Conservation (phyloP, 2,329 filamentous ascomycete species). For the Ceratocystis cacaofunesta region DNA sequence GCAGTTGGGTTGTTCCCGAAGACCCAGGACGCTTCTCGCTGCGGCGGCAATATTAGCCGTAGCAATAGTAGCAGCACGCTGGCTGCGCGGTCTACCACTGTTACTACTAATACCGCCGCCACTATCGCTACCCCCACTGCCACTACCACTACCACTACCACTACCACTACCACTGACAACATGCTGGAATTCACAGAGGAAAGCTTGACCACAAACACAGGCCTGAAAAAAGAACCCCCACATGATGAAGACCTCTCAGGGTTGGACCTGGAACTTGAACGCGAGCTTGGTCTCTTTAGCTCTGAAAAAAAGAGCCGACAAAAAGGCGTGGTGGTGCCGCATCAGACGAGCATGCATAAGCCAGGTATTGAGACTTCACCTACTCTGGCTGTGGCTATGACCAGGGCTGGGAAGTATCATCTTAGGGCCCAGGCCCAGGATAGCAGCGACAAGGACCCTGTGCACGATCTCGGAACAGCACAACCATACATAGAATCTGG, state of each 20-base stretch:
- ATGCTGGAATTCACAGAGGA: not conserved
- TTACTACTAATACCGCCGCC: not conserved
- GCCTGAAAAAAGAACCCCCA: not conserved
- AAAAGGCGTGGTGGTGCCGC: not conserved
- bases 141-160: not conserved
- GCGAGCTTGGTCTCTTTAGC: slow-evolving; percentile 1
- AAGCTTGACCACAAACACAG: not conserved
- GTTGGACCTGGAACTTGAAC: not conserved
- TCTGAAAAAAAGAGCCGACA: not conserved
- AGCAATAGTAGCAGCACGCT: not conserved
- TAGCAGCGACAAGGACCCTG: slow-evolving; percentile 3
- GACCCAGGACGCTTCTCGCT: not conserved
- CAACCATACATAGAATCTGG: not conserved
- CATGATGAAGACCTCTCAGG: not conserved
- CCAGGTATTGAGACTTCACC: not conserved
- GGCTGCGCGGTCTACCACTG: not conserved
- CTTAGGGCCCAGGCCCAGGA: slow-evolving; percentile 1
- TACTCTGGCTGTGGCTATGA: slow-evolving; percentile 1
- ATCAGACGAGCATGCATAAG: not conserved
- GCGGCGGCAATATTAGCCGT: not conserved
- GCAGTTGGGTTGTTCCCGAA: too few species aligned
- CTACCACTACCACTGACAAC: too few species aligned
- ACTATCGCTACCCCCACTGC: not conserved
- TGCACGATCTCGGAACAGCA: slow-evolving; percentile 5
- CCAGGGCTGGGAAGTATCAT: slow-evolving; percentile 5